Conservation (phyloP, 495 filamentous ascomycete species). For the Aspergillus sclerotiicarbonarius region DNA sequence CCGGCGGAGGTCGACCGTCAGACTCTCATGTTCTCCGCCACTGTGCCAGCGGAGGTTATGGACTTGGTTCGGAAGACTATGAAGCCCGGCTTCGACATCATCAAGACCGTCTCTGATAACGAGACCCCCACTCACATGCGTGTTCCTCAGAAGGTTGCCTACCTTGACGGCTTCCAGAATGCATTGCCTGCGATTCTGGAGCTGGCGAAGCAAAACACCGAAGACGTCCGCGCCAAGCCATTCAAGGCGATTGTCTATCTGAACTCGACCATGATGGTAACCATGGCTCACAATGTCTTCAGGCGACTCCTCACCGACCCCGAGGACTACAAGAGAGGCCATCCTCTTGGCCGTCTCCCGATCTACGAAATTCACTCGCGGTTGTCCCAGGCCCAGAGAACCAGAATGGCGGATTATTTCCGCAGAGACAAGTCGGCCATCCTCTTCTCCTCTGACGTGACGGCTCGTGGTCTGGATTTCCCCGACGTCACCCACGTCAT, state of each 20-base stretch:
- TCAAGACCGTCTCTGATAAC: conserved; percentile 76
- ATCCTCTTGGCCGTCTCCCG: conserved; percentile 45
- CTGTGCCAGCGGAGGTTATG: conserved; percentile 81
- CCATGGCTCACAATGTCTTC: conserved; percentile 62
- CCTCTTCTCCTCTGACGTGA: conserved; percentile 90
- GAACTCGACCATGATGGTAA: conserved; percentile 70
- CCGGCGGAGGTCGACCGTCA: conserved; percentile 65
- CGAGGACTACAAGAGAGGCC: conserved; percentile 25
- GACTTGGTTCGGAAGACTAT: conserved; percentile 66
- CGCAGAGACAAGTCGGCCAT: conserved; percentile 60
- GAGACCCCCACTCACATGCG: conserved; percentile 81
- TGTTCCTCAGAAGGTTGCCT: conserved; percentile 74
- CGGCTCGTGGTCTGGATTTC: conserved; percentile 86
- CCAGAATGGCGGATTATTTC: conserved; percentile 69
- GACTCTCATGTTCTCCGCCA: conserved; percentile 92
- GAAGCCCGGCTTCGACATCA: conserved; percentile 74
- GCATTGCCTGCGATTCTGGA: conserved; percentile 72
- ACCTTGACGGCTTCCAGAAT: conserved; percentile 69
- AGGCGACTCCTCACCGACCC: conserved; percentile 40
- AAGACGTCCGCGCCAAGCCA: conserved; percentile 38
- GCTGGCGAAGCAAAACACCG: conserved; percentile 54
- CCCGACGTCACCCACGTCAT: conserved; percentile 71
- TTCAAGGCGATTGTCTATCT: conserved; percentile 96
- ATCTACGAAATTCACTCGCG: conserved; percentile 76
- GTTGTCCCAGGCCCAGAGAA: conserved; percentile 67